phyloP scores from a whole-genome alignment of 148 eudicot species.

The Camellia granthamiana region DNA sequence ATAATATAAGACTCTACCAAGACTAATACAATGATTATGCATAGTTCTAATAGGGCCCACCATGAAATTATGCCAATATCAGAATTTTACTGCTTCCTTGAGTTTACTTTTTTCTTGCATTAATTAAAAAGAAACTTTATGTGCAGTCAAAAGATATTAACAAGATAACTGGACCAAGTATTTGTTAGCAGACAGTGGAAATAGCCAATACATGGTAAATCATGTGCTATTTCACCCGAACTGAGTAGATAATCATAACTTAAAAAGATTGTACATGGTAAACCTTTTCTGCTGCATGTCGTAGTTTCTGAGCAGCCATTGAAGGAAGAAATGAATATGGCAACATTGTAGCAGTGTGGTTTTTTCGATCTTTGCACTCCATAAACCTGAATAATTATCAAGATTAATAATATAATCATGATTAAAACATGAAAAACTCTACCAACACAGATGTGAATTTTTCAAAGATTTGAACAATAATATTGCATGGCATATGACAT shows the following conservation, averaged over 20 bases:
- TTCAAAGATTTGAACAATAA: neutral
- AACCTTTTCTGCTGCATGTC: slow-evolving; percentile 83
- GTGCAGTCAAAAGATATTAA: neutral
- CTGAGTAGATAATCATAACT: neutral
- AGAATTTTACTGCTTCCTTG: no score
- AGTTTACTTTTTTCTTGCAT: neutral
- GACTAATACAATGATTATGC: no score
- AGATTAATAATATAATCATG: slow-evolving; percentile 24
- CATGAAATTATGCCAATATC: no score
- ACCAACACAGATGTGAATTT: neutral
- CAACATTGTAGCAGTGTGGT: slow-evolving; percentile 63
- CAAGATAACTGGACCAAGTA: neutral
- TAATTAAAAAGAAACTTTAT: neutral
- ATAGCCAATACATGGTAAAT: neutral
- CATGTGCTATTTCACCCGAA: neutral
- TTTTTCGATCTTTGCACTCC: slow-evolving; percentile 94
- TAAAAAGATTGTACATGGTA: neutral
- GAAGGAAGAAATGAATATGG: slow-evolving; percentile 89
- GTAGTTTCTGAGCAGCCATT: slow-evolving; percentile 84
- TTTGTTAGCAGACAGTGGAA: neutral
- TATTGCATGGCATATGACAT: neutral
- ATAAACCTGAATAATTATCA: slow-evolving; percentile 63
- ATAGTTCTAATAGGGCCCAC: no score
- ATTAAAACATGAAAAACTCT: neutral
- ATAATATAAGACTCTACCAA: no score